Conservation (phyloP, 345 rosid genomes). For the rapeseed (Brassica napus) region Da-Ae NC_063446.1:26715001-26715500, state of each 20-base stretch:
- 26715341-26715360: constrained; percentile 3
- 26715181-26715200: background rate
- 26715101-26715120: too few relatives aligned
- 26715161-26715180: background rate
- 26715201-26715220: background rate
- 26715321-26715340: background rate
- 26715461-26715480: background rate
- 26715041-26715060: too few relatives aligned
- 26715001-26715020: too few relatives aligned
- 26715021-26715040: too few relatives aligned
- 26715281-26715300: background rate
- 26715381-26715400: background rate
- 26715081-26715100: background rate
- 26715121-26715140: background rate
- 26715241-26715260: background rate
- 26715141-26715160: background rate
- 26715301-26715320: background rate
- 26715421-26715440: constrained; percentile 17
- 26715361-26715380: constrained; percentile 1
- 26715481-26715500: background rate
- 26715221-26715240: too few relatives aligned
- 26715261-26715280: background rate
- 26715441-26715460: constrained; percentile 16
- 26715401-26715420: background rate
- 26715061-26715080: too few relatives aligned